phyloP scores from a whole-genome alignment of 164 flowering plant species.

The Pachysandra terminalis region DNA sequence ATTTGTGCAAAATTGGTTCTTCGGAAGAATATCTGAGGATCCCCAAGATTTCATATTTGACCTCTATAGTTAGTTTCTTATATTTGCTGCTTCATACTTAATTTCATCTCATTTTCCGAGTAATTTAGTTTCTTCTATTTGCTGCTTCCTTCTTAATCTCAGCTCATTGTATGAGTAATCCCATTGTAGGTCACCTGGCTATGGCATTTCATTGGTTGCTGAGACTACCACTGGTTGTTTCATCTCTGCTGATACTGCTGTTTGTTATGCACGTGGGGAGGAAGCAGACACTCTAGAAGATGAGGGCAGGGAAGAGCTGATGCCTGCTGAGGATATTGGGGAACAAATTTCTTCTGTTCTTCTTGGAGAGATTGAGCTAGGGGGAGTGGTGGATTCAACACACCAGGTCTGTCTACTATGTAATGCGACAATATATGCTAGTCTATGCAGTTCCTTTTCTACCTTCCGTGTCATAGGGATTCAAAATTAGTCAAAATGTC shows the following conservation, averaged over 20 bases:
- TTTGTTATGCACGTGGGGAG: slow-evolving; percentile 39
- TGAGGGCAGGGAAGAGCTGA: slow-evolving; percentile 45
- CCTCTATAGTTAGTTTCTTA: background rate
- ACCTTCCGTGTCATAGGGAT: background rate
- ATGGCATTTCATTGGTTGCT: slow-evolving; percentile 88
- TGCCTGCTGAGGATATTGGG: slow-evolving; percentile 70
- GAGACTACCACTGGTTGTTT: slow-evolving; percentile 82
- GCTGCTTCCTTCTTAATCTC: background rate
- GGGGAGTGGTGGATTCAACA: slow-evolving; percentile 92
- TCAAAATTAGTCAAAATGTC: background rate
- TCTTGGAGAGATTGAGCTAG: slow-evolving; percentile 80
- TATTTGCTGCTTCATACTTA: background rate
- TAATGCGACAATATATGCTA: background rate
- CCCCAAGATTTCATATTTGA: background rate
- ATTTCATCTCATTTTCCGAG: background rate
- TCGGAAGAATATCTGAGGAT: background rate
- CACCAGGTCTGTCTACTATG: slow-evolving; percentile 68
- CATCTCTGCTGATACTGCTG: slow-evolving; percentile 76
- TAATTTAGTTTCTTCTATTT: background rate
- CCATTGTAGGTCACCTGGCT: slow-evolving; percentile 79
- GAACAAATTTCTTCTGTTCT: slow-evolving; percentile 67
- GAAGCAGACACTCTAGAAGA: slow-evolving; percentile 43
- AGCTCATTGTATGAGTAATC: slow-evolving; percentile 4
- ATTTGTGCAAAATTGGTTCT: background rate
- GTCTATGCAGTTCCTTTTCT: background rate